A percentile compares a stretch with the other conserved stretches of the same genome.
Evolutionary conservation across 1,284 basidiomycete genomes (phyloP).

Genomic region (Fomitiporia mediterranea): DNA sequence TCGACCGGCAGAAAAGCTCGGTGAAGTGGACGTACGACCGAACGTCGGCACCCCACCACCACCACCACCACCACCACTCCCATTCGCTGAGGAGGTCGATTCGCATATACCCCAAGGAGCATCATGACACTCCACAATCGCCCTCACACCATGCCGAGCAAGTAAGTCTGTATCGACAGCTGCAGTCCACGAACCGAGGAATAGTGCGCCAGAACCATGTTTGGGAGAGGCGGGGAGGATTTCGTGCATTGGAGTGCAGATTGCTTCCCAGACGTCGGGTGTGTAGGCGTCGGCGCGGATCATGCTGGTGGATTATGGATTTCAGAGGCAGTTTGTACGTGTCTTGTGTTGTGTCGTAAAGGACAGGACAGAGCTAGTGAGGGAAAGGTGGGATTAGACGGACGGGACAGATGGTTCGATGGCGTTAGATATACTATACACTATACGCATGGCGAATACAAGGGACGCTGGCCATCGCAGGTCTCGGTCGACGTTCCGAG

Average conservation of each 20-base stretch:
- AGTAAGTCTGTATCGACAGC: conserved; percentile 23
- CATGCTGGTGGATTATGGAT: too few relatives aligned
- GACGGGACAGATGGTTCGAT: too few relatives aligned
- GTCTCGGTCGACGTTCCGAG: too few relatives aligned
- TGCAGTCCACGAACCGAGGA: conserved; percentile 29
- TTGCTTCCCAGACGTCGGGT: conserved; percentile 68
- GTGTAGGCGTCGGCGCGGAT: conserved; percentile 68
- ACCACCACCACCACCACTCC: not conserved
- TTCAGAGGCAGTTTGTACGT: too few relatives aligned
- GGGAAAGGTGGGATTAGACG: too few relatives aligned
- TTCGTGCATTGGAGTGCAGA: conserved; percentile 77
- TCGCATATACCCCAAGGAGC: conserved; percentile 36
- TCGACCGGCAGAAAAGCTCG: conserved; percentile 23
- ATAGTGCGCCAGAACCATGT: conserved; percentile 32
- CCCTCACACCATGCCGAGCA: conserved; percentile 14
- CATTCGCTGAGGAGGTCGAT: not conserved
- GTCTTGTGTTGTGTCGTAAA: too few relatives aligned
- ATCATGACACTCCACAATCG: conserved; percentile 15
- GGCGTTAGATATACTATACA: too few relatives aligned
- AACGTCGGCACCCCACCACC: conserved; percentile 11
- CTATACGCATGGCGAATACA: too few relatives aligned
- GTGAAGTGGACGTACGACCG: not conserved
- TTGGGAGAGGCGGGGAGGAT: conserved; percentile 44
- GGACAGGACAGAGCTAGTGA: too few relatives aligned
- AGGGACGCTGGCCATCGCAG: too few relatives aligned